Conservation (phyloP, 2,329 filamentous ascomycete species). For the Chaetomiaceae sp. region DNA sequence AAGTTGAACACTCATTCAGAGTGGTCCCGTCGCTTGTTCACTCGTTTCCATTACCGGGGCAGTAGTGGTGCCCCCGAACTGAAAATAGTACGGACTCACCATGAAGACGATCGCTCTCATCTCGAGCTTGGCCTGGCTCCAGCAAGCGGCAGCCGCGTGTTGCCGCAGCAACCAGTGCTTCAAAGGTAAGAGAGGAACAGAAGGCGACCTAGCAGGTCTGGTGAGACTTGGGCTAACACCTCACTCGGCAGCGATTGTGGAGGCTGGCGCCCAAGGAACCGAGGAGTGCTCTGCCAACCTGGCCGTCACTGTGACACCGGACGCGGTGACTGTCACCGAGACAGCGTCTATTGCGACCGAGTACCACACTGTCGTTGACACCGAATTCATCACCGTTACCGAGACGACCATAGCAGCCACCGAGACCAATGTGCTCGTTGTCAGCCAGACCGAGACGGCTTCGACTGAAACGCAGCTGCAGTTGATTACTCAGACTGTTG, state of each 20-base stretch:
- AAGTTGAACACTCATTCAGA: no score
- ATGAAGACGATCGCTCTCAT: neutral
- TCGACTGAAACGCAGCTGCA: neutral
- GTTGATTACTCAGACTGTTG: neutral
- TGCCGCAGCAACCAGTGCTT: conserved; percentile 1
- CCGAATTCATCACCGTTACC: neutral
- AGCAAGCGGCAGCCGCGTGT: neutral
- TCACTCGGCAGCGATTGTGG: neutral
- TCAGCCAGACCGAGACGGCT: neutral
- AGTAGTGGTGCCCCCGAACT: no score
- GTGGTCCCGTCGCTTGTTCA: no score
- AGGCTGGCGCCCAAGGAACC: neutral
- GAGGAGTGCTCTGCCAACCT: neutral
- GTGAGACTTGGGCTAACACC: no score
- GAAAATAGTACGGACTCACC: no score
- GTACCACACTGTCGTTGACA: neutral
- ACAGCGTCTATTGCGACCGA: neutral
- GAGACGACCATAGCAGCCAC: neutral
- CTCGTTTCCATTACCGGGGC: no score
- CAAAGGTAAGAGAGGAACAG: neutral
- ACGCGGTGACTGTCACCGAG: neutral
- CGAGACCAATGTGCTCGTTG: neutral
- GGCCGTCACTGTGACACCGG: neutral
- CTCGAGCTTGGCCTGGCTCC: neutral
- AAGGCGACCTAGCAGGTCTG: no score